Evolutionary conservation across 768 basidiomycete genomes (phyloP), one percentile per base, ranked within the genome.

Genomic region (Lyophyllum shimeji): DNA sequence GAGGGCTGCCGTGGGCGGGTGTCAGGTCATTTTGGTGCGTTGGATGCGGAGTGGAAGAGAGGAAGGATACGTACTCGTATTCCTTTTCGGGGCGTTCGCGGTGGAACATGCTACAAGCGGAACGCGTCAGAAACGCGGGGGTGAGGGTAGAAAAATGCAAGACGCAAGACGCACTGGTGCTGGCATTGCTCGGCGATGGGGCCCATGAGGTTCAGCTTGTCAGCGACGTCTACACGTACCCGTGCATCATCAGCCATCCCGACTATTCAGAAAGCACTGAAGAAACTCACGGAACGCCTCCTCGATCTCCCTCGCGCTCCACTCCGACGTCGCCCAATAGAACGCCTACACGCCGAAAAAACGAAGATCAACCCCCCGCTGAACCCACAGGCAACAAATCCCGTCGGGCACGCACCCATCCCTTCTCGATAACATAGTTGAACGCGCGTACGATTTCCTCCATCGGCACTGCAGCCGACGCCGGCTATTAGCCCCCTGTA

Each of bases 401-500:
- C 12, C 9, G n/a, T n/a, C n/a, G n/a, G n/a, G n/a, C n/a, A 55
- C 48, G 21, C 64, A 80, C 84, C 85, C 85, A 86, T 65, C 87
- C 88, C 60, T 83, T 73, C 49, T 88, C 82, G 61, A 93, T 89
- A 24, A 90, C 77, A 61, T 75, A 84, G 74, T 89, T 90, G 77
- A 93, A 92, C 0, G 87, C 89, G 43, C 90, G 82, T 44, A 93
- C 90, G 49, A 84, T 74, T 67, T 93, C 91, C 67, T 91, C 89
- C 82, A 85, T 85, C 0, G 83, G 81, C 11, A 83, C 82, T 78
- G 23, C 15, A 37, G 8, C 3, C 34, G n/a, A 17, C 12, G 11
- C 34, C 34, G 7, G 3, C 34, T 3, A 37, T 29, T 9, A 29
- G 29, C 29, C 5, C 29, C 29, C 29, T 29, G 4, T 9, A 9